Evolutionary conservation across 1,284 basidiomycete genomes (phyloP).

Genomic region (Rhodotorula sp.): DNA sequence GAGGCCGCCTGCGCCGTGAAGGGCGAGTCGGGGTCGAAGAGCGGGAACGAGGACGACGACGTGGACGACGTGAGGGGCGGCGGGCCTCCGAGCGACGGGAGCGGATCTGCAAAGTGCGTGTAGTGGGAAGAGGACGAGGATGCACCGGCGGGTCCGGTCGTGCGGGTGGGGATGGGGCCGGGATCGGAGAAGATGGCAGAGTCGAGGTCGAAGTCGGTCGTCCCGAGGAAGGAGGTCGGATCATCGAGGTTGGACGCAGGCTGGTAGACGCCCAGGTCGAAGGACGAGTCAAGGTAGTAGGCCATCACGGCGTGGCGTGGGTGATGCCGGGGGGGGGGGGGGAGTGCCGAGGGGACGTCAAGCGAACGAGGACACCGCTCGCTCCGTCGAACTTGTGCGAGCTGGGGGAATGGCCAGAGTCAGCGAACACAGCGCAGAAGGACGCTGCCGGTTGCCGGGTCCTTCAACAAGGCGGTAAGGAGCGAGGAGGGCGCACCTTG

Average conservation of each 20-base stretch:
- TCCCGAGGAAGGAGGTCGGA: background rate
- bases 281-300: constrained; percentile 30
- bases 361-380: background rate
- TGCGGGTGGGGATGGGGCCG: constrained; percentile 17
- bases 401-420: background rate
- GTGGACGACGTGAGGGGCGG: constrained; percentile 5
- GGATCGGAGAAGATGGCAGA: constrained; percentile 26
- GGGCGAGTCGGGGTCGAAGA: constrained; percentile 35
- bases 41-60: constrained; percentile 9
- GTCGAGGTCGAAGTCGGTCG: constrained; percentile 25
- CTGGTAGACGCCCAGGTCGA: constrained; percentile 15
- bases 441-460: too few species aligned
- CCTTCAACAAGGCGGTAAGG: too few species aligned
- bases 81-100: background rate
- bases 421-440: background rate
- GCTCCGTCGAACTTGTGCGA: background rate
- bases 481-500: too few species aligned
- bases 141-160: constrained; percentile 8
- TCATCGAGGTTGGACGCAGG: background rate
- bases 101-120: constrained; percentile 19
- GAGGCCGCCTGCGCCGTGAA: constrained; percentile 21
- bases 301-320: constrained; percentile 15
- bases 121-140: constrained; percentile 19
- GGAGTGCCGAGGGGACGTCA: too few species aligned
- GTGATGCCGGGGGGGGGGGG: background rate